Percentiles rank a stretch among this genome's conserved stretches.
These are phyloP conservation scores for Truncatella angustata DNA, from an alignment of 2,329 filamentous ascomycete genomes.

Conservation along the genomic window DNA sequence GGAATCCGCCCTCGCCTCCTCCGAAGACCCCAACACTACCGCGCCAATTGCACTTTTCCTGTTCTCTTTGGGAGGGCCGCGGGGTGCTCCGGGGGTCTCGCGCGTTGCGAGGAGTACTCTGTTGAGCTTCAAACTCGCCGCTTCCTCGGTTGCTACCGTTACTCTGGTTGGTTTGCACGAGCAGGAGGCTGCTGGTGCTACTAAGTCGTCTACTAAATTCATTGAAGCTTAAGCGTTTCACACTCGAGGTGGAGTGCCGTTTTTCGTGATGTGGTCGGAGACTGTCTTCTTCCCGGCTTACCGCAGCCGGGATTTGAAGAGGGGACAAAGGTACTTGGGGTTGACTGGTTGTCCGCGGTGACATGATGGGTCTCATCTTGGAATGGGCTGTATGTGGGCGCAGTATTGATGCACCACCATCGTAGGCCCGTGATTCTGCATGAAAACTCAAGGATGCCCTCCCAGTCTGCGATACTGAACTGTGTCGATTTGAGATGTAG, in stretches of 20 bases:
- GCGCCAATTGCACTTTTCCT: slow-evolving; percentile 55
- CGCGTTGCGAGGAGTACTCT: slow-evolving; percentile 30
- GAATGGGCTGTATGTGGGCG: slow-evolving; percentile 56
- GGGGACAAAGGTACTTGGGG: slow-evolving; percentile 37
- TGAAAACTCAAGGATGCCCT: slow-evolving; percentile 25
- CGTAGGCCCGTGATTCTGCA: slow-evolving; percentile 21
- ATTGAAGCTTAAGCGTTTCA: slow-evolving; percentile 59
- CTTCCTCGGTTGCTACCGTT: slow-evolving; percentile 46
- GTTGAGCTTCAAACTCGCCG: slow-evolving; percentile 41
- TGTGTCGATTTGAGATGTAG: slow-evolving; percentile 47
- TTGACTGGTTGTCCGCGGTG: slow-evolving; percentile 48
- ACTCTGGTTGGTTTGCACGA: slow-evolving; percentile 56
- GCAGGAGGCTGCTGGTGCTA: slow-evolving; percentile 58
- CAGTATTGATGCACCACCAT: slow-evolving; percentile 30
- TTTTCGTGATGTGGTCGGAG: slow-evolving; percentile 39
- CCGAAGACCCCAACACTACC: slow-evolving; percentile 54
- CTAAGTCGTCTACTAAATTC: slow-evolving; percentile 61
- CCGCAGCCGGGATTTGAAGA: slow-evolving; percentile 19
- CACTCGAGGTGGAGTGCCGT: slow-evolving; percentile 51
- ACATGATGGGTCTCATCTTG: slow-evolving; percentile 41
- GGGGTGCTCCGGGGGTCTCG: slow-evolving; percentile 22
- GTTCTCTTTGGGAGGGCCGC: slow-evolving; percentile 24
- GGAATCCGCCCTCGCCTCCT: slow-evolving; percentile 47
- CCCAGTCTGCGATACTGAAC: slow-evolving; percentile 33
- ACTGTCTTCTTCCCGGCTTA: slow-evolving; percentile 34